Conservation (phyloP, 768 basidiomycete genomes). For the Leccinum obscurum region DNA sequence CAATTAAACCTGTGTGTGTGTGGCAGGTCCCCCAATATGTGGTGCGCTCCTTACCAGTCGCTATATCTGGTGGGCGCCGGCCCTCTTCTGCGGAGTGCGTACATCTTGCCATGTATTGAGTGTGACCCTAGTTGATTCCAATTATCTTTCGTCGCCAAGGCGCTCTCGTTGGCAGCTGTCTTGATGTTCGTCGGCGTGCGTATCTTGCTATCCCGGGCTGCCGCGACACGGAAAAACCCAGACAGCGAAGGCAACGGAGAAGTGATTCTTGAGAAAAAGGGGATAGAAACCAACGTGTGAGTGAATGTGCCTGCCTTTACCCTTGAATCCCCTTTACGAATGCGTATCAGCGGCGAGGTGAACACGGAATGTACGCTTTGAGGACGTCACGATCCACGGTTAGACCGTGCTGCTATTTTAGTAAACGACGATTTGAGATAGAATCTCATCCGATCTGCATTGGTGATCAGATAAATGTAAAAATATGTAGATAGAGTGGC, state of each 20-base stretch:
- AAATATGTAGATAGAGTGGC: not conserved
- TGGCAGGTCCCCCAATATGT: constrained; percentile 52
- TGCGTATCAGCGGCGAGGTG: not conserved
- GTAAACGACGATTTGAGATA: not conserved
- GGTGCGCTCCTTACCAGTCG: constrained; percentile 51
- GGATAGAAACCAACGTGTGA: not conserved
- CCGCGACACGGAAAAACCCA: not conserved
- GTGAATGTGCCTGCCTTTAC: not conserved
- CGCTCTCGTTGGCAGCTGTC: not conserved
- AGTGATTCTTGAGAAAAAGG: not conserved
- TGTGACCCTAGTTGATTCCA: not conserved
- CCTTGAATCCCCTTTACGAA: not conserved
- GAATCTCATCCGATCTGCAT: not conserved
- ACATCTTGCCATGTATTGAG: not conserved
- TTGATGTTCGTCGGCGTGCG: constrained; percentile 17
- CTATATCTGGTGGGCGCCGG: constrained; percentile 59
- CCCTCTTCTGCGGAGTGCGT: constrained; percentile 49
- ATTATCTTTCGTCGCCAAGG: constrained; percentile 1
- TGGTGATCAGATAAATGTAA: not conserved
- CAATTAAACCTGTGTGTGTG: constrained; percentile 15
- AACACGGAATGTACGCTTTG: not conserved
- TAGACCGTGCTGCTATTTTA: not conserved
- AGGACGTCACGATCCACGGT: not conserved
- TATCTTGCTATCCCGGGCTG: not conserved
- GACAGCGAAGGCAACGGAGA: not conserved